Evolutionary conservation across 2,329 filamentous ascomycete species (phyloP).

Genomic region (Beauveria varroae): DNA sequence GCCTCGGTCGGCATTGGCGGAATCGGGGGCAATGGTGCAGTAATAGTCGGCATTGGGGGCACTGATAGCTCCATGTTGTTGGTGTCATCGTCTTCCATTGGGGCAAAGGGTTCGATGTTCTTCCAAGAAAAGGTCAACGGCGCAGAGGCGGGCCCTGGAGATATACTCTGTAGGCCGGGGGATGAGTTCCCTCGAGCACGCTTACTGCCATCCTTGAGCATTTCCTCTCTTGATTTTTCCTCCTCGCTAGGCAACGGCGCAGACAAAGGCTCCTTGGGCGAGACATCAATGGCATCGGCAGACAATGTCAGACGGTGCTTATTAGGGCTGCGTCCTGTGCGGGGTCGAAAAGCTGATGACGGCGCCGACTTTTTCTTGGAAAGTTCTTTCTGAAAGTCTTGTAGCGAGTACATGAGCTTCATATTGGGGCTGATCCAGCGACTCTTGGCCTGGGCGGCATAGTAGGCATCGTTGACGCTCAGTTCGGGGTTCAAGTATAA

Average conservation of each 20-base stretch:
- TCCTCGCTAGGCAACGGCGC: constrained; percentile 52
- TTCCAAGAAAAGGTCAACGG: constrained; percentile 57
- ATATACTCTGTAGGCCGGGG: constrained; percentile 41
- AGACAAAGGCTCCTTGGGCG: constrained; percentile 50
- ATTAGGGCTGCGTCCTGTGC: constrained; percentile 46
- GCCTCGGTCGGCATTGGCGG: constrained; percentile 11
- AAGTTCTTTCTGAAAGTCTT: constrained; percentile 67
- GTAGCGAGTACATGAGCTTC: constrained; percentile 83
- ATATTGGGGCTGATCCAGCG: constrained; percentile 88
- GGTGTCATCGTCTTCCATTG: not conserved
- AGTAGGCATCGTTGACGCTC: constrained; percentile 76
- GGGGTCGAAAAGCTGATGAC: constrained; percentile 38
- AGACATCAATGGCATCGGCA: constrained; percentile 47
- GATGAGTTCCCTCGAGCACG: constrained; percentile 48
- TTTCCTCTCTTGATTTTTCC: constrained; percentile 30
- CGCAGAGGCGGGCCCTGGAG: constrained; percentile 59
- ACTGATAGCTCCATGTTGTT: not conserved
- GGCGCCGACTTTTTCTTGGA: constrained; percentile 40
- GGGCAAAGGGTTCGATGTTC: constrained; percentile 19
- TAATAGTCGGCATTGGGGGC: not conserved
- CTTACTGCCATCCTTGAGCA: constrained; percentile 33
- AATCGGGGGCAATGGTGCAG: not conserved
- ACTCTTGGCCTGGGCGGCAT: constrained; percentile 71
- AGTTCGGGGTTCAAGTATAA: constrained; percentile 70
- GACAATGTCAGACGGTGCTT: constrained; percentile 56